phyloP scores from a whole-genome alignment of 352 stramenopile species.

The Pythium folliculosum region DNA sequence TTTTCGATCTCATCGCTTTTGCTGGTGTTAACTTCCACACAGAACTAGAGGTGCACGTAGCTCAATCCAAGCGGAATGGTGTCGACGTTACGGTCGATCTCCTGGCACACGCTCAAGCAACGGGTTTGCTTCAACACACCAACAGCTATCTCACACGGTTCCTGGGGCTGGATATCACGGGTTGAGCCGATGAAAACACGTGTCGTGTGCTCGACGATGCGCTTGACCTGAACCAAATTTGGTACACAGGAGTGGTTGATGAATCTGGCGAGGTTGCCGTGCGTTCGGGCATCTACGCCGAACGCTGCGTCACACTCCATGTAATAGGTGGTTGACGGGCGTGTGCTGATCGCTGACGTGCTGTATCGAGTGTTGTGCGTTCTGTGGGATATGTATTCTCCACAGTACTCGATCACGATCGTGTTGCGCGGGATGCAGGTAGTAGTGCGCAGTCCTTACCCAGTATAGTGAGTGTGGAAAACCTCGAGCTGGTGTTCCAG shows the following conservation, averaged over 20 bases:
- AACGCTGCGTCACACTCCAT: background rate
- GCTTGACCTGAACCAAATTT: background rate
- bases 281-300: background rate
- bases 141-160: no score
- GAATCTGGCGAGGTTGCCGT: background rate
- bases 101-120: no score
- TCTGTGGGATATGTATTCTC: background rate
- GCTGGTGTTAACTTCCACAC: no score
- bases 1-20: no score
- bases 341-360: no score
- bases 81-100: no score
- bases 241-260: background rate
- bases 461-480: background rate
- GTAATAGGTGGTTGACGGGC: background rate
- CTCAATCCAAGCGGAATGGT: no score
- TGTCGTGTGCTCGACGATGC: background rate
- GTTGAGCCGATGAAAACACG: background rate
- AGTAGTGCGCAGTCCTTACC: background rate
- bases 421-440: no score
- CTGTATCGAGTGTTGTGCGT: no score
- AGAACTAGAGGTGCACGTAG: no score
- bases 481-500: background rate
- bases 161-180: background rate
- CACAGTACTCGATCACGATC: background rate
- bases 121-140: no score